Base-by-base conservation (phyloP, 495 filamentous ascomycete genomes). In the Lophiotrema nucula region DNA sequence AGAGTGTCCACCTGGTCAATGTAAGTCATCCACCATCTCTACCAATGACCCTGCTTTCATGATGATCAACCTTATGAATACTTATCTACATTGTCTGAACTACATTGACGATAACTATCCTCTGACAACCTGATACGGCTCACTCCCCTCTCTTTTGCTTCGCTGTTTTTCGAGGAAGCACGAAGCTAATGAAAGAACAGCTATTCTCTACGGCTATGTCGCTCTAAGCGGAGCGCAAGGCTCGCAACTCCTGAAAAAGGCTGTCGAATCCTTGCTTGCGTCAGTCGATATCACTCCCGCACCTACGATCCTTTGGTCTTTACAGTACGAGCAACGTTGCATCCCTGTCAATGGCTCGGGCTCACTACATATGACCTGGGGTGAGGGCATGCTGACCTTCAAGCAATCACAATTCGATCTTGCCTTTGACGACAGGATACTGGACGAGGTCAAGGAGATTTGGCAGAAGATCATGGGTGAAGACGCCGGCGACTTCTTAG, bases 11-110 rank as follows among this genome's bases (percentile, higher is more conserved):
- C 59, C 69, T 54, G 82, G 84, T 72, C 90, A 97, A 83, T 83
- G 92, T 97, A 82, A 90, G 91, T 84, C 11, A 35, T 70, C 63
- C 33, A 15, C 26, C 56, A 57, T 53, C 56, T 67, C 50, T 24
- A 21, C 19, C 37, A 16, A 55, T 51, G 16, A 19, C 56, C 39
- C 39, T 11, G n/a, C n/a, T n/a, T n/a, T n/a, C 66, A 90, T 92
- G 91, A 95, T 90, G 83, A 86, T 76, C 77, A 49, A 79, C 68
- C 70, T 62, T 75, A 53, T 76, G 84, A 92, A 90, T 86, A 92
- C 90, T 96, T 97, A 96, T 93, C 91, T 97, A 97, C 91, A 96
- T 96, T 96, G 88, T 85, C 91, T 89, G 88, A 83, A 80, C 73
- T 76, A 73, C 76, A 75, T 84, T 92, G 90, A 90, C 83, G 88